These are phyloP conservation scores for Fusarium illudens DNA, from an alignment of 2,329 filamentous ascomycete species.

Conservation along the genomic window DNA sequence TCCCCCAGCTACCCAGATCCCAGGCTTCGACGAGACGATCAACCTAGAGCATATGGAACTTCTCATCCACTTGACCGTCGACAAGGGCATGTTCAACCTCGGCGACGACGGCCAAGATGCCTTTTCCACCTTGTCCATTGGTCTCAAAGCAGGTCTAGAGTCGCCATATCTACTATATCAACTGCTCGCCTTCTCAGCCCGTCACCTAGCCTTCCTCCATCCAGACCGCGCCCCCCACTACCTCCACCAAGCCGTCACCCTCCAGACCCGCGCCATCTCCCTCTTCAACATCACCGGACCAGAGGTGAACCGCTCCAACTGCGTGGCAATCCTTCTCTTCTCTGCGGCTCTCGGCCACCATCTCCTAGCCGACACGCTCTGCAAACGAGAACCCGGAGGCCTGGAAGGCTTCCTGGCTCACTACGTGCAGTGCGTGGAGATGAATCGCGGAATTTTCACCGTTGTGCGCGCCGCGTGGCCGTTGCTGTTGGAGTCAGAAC, in stretches of 20 bases:
- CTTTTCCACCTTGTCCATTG: background rate
- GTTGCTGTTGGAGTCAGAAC: conserved; percentile 2
- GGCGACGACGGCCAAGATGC: background rate
- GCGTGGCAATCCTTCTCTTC: conserved; percentile 24
- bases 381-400: background rate
- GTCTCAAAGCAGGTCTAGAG: background rate
- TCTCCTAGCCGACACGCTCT: conserved; percentile 15
- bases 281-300: conserved; percentile 14
- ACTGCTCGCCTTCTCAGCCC: conserved; percentile 28
- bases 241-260: background rate
- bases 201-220: conserved; percentile 6
- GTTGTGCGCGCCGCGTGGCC: background rate
- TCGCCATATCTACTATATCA: conserved; percentile 24
- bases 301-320: conserved; percentile 7
- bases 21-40: background rate
- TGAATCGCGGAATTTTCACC: conserved; percentile 20
- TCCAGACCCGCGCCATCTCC: conserved; percentile 20
- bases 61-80: background rate
- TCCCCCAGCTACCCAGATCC: background rate
- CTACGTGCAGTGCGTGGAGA: conserved; percentile 18
- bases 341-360: conserved; percentile 17
- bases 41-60: conserved; percentile 26
- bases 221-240: background rate
- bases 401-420: background rate
- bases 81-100: conserved; percentile 5